Percentiles rank a stretch among this genome's conserved stretches.
Evolutionary conservation across 2,329 filamentous ascomycete species (phyloP).

Genomic region (Clarireedia sp.): DNA sequence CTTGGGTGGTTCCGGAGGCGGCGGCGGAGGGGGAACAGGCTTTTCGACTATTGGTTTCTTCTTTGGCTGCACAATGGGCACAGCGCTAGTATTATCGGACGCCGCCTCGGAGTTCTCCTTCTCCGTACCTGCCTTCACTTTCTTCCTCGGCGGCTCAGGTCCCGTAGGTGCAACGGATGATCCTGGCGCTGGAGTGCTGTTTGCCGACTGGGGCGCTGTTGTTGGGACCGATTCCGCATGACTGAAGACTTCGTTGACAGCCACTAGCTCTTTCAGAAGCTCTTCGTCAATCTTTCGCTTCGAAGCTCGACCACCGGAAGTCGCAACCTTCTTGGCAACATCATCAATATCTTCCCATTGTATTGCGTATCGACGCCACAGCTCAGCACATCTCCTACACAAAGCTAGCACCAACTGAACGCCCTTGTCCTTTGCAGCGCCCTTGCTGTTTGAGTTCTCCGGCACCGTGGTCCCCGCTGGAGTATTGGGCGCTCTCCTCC

Average conservation of each 20-base stretch:
- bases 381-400: conserved; percentile 80
- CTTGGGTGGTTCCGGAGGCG: conserved; percentile 52
- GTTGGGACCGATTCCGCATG: conserved; percentile 32
- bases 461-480: conserved; percentile 62
- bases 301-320: conserved; percentile 72
- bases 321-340: conserved; percentile 75
- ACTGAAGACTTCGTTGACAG: conserved; percentile 53
- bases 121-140: conserved; percentile 48
- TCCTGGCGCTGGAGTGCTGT: conserved; percentile 20
- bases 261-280: conserved; percentile 63
- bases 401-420: conserved; percentile 70
- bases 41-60: conserved; percentile 46
- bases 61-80: conserved; percentile 31
- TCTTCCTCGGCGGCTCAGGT: conserved; percentile 55
- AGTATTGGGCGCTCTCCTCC: conserved; percentile 80
- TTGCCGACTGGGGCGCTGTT: conserved; percentile 15
- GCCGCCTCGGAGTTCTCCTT: conserved; percentile 40
- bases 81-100: conserved; percentile 35
- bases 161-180: conserved; percentile 23
- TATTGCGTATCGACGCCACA: conserved; percentile 94
- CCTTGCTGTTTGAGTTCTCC: conserved; percentile 55
- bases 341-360: conserved; percentile 94
- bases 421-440: conserved; percentile 63
- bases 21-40: conserved; percentile 50
- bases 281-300: conserved; percentile 91